phyloP scores from a whole-genome alignment of 768 basidiomycete genomes.

The Tulasnella sp. region DNA sequence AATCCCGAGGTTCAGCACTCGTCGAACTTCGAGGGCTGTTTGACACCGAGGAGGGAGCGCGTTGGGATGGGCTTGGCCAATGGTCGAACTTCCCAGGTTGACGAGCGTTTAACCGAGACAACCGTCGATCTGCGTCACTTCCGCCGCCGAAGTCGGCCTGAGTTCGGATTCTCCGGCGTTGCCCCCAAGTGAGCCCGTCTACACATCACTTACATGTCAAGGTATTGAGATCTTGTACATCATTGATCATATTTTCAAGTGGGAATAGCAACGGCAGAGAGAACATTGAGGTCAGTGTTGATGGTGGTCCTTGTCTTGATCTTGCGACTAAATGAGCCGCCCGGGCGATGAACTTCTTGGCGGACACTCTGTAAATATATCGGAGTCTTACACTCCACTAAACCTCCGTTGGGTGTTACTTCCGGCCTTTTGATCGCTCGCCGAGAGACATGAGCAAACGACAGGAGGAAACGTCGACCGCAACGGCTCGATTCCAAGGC shows the following conservation, averaged over 20 bases:
- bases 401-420: neutral
- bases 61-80: constrained; percentile 9
- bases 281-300: neutral
- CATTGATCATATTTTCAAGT: neutral
- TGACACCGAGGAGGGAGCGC: neutral
- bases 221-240: neutral
- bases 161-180: constrained; percentile 7
- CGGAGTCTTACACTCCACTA: neutral
- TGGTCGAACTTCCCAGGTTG: neutral
- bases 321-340: neutral
- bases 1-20: neutral
- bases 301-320: neutral
- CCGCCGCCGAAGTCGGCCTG: neutral
- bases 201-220: neutral
- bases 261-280: neutral
- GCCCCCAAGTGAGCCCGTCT: neutral
- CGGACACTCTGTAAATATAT: neutral
- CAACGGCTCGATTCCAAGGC: neutral
- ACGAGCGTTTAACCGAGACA: neutral
- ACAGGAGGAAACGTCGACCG: neutral
- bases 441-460: constrained; percentile 3
- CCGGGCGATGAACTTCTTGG: neutral
- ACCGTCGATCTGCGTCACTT: constrained; percentile 8
- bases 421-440: neutral
- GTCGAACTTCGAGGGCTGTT: neutral